A percentile compares a stretch with the other conserved stretches of the same genome.
Evolutionary conservation across 805 yeast species (phyloP).

Genomic region (Spathaspora gorwiae): DNA sequence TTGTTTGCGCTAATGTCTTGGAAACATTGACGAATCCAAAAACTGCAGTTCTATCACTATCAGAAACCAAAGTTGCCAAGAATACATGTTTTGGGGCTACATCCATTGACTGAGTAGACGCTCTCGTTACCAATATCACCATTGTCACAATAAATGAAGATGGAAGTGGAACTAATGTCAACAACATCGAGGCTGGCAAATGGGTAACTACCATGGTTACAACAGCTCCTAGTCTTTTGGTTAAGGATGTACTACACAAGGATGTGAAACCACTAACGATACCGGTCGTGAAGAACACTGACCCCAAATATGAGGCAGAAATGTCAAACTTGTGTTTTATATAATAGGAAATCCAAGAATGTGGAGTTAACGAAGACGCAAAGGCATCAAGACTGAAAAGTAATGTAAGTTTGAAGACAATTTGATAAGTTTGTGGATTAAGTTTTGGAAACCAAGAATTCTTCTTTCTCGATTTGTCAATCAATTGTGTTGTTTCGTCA

Average conservation of each 20-base stretch:
- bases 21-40: constrained; percentile 43
- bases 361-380: constrained; percentile 41
- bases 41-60: constrained; percentile 39
- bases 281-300: constrained; percentile 36
- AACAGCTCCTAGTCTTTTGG: constrained; percentile 42
- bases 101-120: constrained; percentile 44
- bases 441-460: constrained; percentile 16
- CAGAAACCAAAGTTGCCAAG: constrained; percentile 37
- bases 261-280: constrained; percentile 36
- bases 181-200: constrained; percentile 38
- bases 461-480: constrained; percentile 1
- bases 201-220: constrained; percentile 44
- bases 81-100: constrained; percentile 46
- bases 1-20: constrained; percentile 36
- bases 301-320: constrained; percentile 32
- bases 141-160: constrained; percentile 25
- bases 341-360: constrained; percentile 45
- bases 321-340: constrained; percentile 33
- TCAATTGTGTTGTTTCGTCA: constrained; percentile 14
- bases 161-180: constrained; percentile 38
- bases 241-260: constrained; percentile 38
- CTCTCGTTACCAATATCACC: constrained; percentile 28
- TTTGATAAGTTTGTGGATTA: constrained; percentile 12
- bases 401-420: constrained; percentile 30
- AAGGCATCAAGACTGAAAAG: constrained; percentile 41